phyloP scores from a whole-genome alignment of 208 protist genomes.

The Porcisia hertigi region DNA sequence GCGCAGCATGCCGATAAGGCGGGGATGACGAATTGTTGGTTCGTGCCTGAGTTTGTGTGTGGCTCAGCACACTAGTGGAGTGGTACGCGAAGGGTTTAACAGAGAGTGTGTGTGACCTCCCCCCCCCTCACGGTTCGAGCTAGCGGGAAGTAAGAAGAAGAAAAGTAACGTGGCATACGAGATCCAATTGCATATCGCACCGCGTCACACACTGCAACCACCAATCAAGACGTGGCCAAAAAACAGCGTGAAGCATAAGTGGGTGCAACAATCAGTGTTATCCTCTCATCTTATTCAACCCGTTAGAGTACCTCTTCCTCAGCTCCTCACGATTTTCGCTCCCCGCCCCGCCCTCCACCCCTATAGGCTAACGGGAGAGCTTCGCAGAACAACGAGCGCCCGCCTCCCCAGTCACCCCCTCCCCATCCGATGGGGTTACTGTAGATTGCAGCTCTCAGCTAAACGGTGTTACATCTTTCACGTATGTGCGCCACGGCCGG shows the following conservation, averaged over 20 bases:
- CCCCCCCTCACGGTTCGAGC: neutral
- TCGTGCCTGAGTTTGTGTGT: neutral
- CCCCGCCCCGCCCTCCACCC: too few species aligned
- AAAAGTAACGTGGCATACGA: too few species aligned
- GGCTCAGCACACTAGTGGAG: neutral
- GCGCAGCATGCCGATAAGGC: constrained; percentile 13
- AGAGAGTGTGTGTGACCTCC: neutral
- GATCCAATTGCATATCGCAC: neutral
- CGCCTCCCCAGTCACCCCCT: neutral
- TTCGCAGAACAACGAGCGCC: neutral
- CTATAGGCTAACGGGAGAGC: too few species aligned
- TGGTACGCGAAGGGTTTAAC: neutral
- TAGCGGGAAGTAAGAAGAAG: neutral
- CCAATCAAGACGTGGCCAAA: neutral
- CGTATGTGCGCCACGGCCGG: neutral
- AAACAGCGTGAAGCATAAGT: too few species aligned
- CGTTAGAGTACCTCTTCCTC: too few species aligned
- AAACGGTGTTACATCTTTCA: neutral
- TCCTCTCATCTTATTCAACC: too few species aligned
- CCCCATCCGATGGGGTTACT: too few species aligned
- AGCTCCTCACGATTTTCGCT: too few species aligned
- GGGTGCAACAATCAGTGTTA: neutral
- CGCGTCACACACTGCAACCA: neutral
- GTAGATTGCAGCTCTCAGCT: neutral
- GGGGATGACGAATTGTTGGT: neutral